phyloP scores from a whole-genome alignment of 2,329 filamentous ascomycete genomes.

The Xylaria sp. region DNA sequence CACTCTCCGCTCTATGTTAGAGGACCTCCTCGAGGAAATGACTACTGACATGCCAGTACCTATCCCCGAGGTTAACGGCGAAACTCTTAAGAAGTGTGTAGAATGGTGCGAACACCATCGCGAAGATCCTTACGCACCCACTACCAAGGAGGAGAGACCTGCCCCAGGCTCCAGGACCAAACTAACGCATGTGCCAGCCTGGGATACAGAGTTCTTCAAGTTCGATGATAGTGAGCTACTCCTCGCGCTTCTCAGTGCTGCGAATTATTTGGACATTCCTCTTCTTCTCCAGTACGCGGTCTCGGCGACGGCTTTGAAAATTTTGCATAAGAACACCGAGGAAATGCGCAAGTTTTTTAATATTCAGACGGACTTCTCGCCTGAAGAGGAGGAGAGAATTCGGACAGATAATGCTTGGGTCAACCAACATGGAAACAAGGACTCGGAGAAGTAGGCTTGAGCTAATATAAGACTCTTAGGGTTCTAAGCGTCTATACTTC shows the following conservation, averaged over 20 bases:
- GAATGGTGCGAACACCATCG: slow-evolving; percentile 32
- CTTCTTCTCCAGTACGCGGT: slow-evolving; percentile 7
- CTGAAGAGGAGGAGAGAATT: not conserved
- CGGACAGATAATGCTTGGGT: not conserved
- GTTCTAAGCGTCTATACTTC: too few species aligned
- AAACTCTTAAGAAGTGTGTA: slow-evolving; percentile 11
- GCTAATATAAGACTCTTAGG: too few species aligned
- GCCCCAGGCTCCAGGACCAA: not conserved
- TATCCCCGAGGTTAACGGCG: slow-evolving; percentile 9
- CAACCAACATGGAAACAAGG: too few species aligned
- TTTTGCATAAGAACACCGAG: not conserved
- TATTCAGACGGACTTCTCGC: slow-evolving; percentile 13
- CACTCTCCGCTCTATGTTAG: slow-evolving; percentile 2
- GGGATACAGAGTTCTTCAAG: not conserved
- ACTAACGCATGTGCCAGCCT: not conserved
- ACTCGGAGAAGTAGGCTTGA: too few species aligned
- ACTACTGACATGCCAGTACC: slow-evolving; percentile 18
- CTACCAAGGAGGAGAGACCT: not conserved
- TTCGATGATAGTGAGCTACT: not conserved
- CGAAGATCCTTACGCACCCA: not conserved
- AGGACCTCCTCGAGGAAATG: slow-evolving; percentile 18
- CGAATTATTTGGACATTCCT: slow-evolving; percentile 25
- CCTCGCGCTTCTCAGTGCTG: not conserved
- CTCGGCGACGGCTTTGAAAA: not conserved
- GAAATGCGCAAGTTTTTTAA: slow-evolving; percentile 20